phyloP scores from a whole-genome alignment of 164 flowering plant species.

The Liriodendron chinense region DNA sequence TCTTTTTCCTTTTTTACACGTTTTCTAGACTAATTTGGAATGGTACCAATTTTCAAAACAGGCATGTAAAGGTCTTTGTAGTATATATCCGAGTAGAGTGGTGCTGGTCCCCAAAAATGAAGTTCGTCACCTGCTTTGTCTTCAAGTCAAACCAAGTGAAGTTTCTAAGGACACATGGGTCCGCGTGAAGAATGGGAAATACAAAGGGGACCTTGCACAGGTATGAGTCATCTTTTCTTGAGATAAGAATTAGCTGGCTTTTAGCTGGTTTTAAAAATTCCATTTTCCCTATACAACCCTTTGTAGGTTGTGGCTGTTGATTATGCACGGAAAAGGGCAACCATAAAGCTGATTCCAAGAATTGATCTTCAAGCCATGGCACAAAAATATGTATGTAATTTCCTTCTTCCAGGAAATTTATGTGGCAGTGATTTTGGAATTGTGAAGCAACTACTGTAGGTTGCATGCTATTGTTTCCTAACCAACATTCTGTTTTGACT shows the following conservation, averaged over 20 bases:
- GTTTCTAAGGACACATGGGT: slow-evolving; percentile 71
- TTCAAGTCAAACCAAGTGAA: slow-evolving; percentile 32
- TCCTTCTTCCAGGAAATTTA: background rate
- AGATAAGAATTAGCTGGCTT: too few relatives aligned
- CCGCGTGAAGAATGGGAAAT: slow-evolving; percentile 79
- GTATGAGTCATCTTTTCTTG: slow-evolving; percentile 28
- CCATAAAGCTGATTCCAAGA: slow-evolving; percentile 83
- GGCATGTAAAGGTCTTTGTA: slow-evolving; percentile 78
- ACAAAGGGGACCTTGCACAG: slow-evolving; percentile 91
- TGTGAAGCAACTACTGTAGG: background rate
- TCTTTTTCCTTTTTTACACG: background rate
- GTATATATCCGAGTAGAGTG: slow-evolving; percentile 50
- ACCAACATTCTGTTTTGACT: background rate
- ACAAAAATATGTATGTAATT: slow-evolving; percentile 56
- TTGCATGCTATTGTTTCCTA: background rate
- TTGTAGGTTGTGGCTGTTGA: slow-evolving; percentile 73
- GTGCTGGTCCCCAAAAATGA: slow-evolving; percentile 59
- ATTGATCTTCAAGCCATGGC: slow-evolving; percentile 66
- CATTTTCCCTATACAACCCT: background rate
- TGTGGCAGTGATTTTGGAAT: background rate
- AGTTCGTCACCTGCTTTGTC: slow-evolving; percentile 51
- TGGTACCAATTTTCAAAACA: slow-evolving; percentile 15
- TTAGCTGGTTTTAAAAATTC: background rate
- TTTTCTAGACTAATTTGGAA: background rate
- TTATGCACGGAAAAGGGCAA: slow-evolving; percentile 52